Conservation (phyloP, 441 rosid genomes). For the Corymbia calophylla region DNA sequence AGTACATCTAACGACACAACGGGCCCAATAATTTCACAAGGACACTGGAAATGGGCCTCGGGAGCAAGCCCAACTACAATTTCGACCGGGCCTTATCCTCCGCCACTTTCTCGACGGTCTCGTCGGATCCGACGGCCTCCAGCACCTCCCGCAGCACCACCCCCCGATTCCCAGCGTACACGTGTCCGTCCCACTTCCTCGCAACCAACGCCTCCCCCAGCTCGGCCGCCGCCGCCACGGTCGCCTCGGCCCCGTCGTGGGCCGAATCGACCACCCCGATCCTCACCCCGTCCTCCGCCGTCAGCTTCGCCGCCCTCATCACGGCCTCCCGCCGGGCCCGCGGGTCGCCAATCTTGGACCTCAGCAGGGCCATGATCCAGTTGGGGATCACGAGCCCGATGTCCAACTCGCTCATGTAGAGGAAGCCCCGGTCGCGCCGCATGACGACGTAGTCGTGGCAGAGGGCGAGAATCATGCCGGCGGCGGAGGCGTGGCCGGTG, state of each 20-base stretch:
- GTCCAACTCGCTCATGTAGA: constrained; percentile 70
- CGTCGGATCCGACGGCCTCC: constrained; percentile 18
- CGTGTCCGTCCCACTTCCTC: constrained; percentile 39
- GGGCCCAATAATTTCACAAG: neutral
- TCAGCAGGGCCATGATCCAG: constrained; percentile 32
- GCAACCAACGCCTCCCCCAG: constrained; percentile 33
- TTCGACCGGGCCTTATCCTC: neutral
- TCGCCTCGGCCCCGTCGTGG: constrained; percentile 32
- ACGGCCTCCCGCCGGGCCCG: constrained; percentile 29
- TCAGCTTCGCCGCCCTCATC: constrained; percentile 42
- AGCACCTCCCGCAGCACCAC: constrained; percentile 27
- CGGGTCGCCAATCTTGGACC: constrained; percentile 31
- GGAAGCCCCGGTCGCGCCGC: constrained; percentile 61
- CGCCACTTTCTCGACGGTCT: neutral
- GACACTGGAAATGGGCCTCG: neutral
- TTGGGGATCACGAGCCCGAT: constrained; percentile 30
- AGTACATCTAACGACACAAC: neutral
- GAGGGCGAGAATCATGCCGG: constrained; percentile 46
- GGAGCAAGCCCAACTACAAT: neutral
- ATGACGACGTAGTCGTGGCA: constrained; percentile 57
- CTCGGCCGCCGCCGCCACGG: constrained; percentile 35
- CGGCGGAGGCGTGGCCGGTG: constrained; percentile 63
- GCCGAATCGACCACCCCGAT: constrained; percentile 39
- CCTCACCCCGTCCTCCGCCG: constrained; percentile 32
- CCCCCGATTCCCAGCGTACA: constrained; percentile 41